Evolutionary conservation across 1,139 yeast species (phyloP).

Genomic region (Candida pseudoviswanathii): DNA sequence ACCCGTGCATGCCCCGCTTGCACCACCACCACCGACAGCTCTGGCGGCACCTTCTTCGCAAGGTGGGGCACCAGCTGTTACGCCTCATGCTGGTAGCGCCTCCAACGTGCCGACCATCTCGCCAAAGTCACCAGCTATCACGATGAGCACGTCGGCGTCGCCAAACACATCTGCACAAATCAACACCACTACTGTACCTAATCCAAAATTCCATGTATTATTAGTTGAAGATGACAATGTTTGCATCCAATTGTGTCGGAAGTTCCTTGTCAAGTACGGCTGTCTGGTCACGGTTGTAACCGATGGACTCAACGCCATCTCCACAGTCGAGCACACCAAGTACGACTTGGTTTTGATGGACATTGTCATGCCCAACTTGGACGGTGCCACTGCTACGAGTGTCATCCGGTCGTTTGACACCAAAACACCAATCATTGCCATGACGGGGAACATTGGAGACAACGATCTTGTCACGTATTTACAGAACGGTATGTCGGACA

Average conservation of each 20-base stretch:
- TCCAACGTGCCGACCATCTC: conserved; percentile 15
- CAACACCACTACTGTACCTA: conserved; percentile 35
- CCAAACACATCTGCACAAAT: conserved; percentile 17
- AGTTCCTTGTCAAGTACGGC: conserved; percentile 82
- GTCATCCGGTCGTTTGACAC: conserved; percentile 82
- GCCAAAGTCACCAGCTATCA: conserved; percentile 15
- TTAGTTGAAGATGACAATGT: conserved; percentile 87
- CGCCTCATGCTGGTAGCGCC: conserved; percentile 1
- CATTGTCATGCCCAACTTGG: conserved; percentile 91
- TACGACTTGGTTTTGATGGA: conserved; percentile 91
- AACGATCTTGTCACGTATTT: conserved; percentile 78
- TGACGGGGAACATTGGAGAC: conserved; percentile 88
- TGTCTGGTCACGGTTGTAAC: conserved; percentile 91
- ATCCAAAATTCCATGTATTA: conserved; percentile 65
- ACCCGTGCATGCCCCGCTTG: conserved; percentile 1
- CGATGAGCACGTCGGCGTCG: conserved; percentile 2
- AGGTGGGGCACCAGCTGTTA: neutral
- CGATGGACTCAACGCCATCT: conserved; percentile 88
- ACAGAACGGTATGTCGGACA: conserved; percentile 90
- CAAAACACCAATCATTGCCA: conserved; percentile 86
- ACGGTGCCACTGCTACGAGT: conserved; percentile 91
- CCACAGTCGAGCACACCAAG: conserved; percentile 71
- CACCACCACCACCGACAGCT: conserved; percentile 2
- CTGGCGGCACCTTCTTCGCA: neutral
- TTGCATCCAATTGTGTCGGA: conserved; percentile 75